These are phyloP conservation scores for Cryphonectria radicalis DNA, from an alignment of 2,329 filamentous ascomycete genomes.

Conservation along the genomic window DNA sequence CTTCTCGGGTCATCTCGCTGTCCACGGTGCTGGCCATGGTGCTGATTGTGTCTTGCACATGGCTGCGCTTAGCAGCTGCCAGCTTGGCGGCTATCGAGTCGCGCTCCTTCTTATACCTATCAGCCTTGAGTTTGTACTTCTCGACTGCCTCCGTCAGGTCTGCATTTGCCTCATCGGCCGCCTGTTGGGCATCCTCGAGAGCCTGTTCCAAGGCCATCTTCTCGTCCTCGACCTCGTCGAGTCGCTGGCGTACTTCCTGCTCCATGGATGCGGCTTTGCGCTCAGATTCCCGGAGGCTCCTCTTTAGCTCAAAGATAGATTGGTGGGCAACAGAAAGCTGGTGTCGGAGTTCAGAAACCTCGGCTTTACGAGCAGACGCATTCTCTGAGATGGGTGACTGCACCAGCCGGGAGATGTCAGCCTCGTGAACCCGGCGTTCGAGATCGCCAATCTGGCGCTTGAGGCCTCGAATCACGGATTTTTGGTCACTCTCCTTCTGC, in stretches of 20 bases:
- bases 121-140: slow-evolving; percentile 53
- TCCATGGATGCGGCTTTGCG: slow-evolving; percentile 46
- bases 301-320: slow-evolving; percentile 58
- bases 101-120: slow-evolving; percentile 56
- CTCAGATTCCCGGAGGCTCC: slow-evolving; percentile 56
- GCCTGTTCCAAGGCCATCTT: slow-evolving; percentile 62
- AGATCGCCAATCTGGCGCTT: slow-evolving; percentile 69
- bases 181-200: slow-evolving; percentile 57
- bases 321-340: slow-evolving; percentile 66
- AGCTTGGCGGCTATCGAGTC: slow-evolving; percentile 43
- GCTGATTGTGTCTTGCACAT: slow-evolving; percentile 36
- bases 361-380: slow-evolving; percentile 58
- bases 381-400: slow-evolving; percentile 52
- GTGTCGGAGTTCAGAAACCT: slow-evolving; percentile 61
- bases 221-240: slow-evolving; percentile 63
- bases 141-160: slow-evolving; percentile 50
- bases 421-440: slow-evolving; percentile 69
- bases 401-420: slow-evolving; percentile 57
- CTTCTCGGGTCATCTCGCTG: slow-evolving; percentile 52
- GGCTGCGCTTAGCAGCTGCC: slow-evolving; percentile 36
- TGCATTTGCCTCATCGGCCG: slow-evolving; percentile 51
- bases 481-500: slow-evolving; percentile 68
- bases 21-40: slow-evolving; percentile 34
- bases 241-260: slow-evolving; percentile 56
- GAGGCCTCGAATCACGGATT: slow-evolving; percentile 64